phyloP scores from a whole-genome alignment of 164 flowering plant genomes.

The Warburgia ugandensis region DNA sequence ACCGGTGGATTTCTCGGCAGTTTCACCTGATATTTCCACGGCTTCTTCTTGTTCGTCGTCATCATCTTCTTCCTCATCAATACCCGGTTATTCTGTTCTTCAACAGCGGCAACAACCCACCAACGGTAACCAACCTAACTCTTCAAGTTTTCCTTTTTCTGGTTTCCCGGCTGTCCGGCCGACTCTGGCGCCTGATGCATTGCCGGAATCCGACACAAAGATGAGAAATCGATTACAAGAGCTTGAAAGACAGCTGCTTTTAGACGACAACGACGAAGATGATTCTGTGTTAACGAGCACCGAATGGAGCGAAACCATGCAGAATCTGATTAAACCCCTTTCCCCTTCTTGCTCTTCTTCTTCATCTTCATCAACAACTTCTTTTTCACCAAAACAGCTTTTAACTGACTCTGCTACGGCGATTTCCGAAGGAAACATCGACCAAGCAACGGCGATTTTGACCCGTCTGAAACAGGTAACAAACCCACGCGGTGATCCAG shows the following conservation, averaged over 20 bases:
- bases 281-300: slow-evolving; percentile 50
- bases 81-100: slow-evolving; percentile 21
- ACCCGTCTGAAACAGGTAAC: slow-evolving; percentile 33
- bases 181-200: not conserved
- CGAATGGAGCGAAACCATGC: slow-evolving; percentile 83
- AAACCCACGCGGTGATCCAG: slow-evolving; percentile 39
- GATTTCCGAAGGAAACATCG: slow-evolving; percentile 52
- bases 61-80: slow-evolving; percentile 7
- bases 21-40: no score
- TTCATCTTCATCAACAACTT: slow-evolving; percentile 1
- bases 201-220: slow-evolving; percentile 41
- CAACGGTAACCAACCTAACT: slow-evolving; percentile 4
- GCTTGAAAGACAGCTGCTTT: slow-evolving; percentile 62
- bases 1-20: no score
- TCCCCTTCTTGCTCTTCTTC: slow-evolving; percentile 11
- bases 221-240: slow-evolving; percentile 57
- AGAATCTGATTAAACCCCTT: slow-evolving; percentile 35
- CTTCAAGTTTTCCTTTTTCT: slow-evolving; percentile 12
- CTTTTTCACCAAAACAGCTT: slow-evolving; percentile 33
- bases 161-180: not conserved
- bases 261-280: slow-evolving; percentile 43
- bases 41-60: no score
- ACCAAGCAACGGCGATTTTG: slow-evolving; percentile 42
- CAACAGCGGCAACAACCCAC: slow-evolving; percentile 24
- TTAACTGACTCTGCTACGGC: slow-evolving; percentile 60